Conservation (phyloP, 768 basidiomycete genomes). For the Termitomyces eurrhizus region DNA sequence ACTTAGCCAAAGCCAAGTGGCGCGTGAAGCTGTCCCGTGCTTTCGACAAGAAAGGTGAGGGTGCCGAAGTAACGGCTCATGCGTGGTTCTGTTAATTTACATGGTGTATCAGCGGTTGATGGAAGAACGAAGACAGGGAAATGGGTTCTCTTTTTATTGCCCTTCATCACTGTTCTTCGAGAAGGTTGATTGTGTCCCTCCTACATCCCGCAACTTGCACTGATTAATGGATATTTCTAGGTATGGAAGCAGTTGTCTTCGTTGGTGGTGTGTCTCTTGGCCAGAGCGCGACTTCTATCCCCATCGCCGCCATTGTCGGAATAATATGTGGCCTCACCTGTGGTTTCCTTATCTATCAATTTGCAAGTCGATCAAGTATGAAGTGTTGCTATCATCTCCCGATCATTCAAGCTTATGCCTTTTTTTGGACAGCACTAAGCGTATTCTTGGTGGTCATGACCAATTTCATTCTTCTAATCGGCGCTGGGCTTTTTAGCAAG, state of each 20-base stretch:
- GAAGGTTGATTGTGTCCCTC: constrained; percentile 52
- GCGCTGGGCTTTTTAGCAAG: constrained; percentile 88
- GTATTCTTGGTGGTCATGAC: constrained; percentile 92
- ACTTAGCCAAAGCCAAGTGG: constrained; percentile 85
- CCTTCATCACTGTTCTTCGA: constrained; percentile 87
- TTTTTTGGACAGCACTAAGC: constrained; percentile 51
- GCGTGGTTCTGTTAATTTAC: not conserved
- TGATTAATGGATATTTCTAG: constrained; percentile 25
- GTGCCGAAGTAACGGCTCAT: not conserved
- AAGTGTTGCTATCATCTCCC: constrained; percentile 1
- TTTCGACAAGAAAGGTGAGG: constrained; percentile 44
- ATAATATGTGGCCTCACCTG: constrained; percentile 70
- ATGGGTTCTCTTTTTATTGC: constrained; percentile 89
- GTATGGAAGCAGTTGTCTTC: constrained; percentile 89
- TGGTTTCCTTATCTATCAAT: constrained; percentile 77
- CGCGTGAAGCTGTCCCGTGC: constrained; percentile 80
- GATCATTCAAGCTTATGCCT: not conserved
- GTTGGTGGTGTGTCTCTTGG: constrained; percentile 92
- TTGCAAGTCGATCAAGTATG: constrained; percentile 70
- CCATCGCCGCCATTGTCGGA: constrained; percentile 86
- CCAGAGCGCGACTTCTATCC: constrained; percentile 78
- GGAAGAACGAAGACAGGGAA: constrained; percentile 53
- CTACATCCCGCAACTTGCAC: not conserved
- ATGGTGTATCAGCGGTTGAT: constrained; percentile 36
- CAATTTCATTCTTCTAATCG: constrained; percentile 88